Conservation (phyloP, 2,329 filamentous ascomycete genomes). For the Xylariaceae sp. region DNA sequence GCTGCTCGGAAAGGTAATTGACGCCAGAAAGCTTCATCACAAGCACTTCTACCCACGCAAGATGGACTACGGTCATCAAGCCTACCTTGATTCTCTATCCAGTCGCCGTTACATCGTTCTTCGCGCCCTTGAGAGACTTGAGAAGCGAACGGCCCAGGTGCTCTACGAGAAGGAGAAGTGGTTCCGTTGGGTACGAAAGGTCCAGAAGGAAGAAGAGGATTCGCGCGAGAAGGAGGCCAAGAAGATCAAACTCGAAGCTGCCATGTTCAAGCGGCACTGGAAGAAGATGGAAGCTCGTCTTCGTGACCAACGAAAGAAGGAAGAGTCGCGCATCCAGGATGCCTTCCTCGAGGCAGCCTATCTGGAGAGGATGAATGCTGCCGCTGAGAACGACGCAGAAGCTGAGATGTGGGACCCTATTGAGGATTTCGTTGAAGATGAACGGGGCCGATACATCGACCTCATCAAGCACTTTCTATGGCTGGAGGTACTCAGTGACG, state of each 20-base stretch:
- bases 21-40: slow-evolving; percentile 27
- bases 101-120: slow-evolving; percentile 31
- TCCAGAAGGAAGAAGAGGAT: slow-evolving; percentile 41
- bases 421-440: slow-evolving; percentile 42
- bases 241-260: slow-evolving; percentile 44
- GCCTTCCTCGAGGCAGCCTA: slow-evolving; percentile 40
- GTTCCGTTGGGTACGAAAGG: slow-evolving; percentile 43
- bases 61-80: slow-evolving; percentile 33
- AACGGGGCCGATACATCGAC: slow-evolving; percentile 40
- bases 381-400: slow-evolving; percentile 31
- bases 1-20: slow-evolving; percentile 25
- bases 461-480: slow-evolving; percentile 43
- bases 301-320: slow-evolving; percentile 35
- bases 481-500: slow-evolving; percentile 30
- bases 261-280: slow-evolving; percentile 43
- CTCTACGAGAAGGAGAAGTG: slow-evolving; percentile 44
- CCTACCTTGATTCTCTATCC: slow-evolving; percentile 30
- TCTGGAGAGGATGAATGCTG: slow-evolving; percentile 35
- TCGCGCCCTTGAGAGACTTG: slow-evolving; percentile 39
- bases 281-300: slow-evolving; percentile 40
- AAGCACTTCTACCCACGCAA: slow-evolving; percentile 31
- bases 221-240: slow-evolving; percentile 43
- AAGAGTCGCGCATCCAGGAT: slow-evolving; percentile 40
- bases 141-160: slow-evolving; percentile 38
- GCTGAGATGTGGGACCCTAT: slow-evolving; percentile 45